Evolutionary conservation across 148 eudicot genomes (phyloP).

Genomic region (Nyssa sinensis): DNA sequence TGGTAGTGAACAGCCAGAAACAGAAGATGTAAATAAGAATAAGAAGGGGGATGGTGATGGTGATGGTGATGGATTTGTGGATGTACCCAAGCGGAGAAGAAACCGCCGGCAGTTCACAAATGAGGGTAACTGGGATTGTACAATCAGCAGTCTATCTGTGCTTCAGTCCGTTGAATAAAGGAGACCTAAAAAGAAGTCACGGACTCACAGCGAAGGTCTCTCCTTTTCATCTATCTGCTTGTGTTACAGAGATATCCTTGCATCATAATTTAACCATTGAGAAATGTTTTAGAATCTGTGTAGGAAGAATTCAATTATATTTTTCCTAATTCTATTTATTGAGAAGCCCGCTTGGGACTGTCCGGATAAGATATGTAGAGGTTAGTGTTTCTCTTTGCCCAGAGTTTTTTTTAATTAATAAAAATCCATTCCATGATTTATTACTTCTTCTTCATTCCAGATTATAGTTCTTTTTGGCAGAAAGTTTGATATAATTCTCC

Average conservation of each 20-base stretch:
- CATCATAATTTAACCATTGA: not conserved
- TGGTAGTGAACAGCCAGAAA: conserved; percentile 26
- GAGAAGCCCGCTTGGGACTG: conserved; percentile 12
- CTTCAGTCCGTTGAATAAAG: conserved; percentile 53
- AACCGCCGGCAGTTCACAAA: conserved; percentile 62
- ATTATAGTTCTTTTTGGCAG: no score
- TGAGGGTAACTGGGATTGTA: conserved; percentile 54
- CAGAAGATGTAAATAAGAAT: conserved; percentile 25
- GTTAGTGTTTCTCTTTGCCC: conserved; percentile 12
- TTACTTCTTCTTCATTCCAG: no score
- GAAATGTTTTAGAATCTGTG: not conserved
- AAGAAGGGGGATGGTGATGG: conserved; percentile 75
- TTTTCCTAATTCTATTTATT: conserved; percentile 3
- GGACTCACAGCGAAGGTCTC: no score
- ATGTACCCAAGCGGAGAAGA: conserved; percentile 81
- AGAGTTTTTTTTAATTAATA: conserved; percentile 16
- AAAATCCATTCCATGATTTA: not conserved
- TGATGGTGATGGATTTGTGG: conserved; percentile 87
- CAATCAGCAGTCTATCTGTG: conserved; percentile 77
- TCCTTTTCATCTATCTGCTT: not conserved
- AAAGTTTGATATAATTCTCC: no score
- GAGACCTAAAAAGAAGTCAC: not conserved
- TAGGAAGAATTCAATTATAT: not conserved
- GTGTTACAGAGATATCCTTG: not conserved
- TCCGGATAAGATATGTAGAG: conserved; percentile 16